phyloP scores from a whole-genome alignment of 179 eudicot species.

The Beta lomatogona region DNA sequence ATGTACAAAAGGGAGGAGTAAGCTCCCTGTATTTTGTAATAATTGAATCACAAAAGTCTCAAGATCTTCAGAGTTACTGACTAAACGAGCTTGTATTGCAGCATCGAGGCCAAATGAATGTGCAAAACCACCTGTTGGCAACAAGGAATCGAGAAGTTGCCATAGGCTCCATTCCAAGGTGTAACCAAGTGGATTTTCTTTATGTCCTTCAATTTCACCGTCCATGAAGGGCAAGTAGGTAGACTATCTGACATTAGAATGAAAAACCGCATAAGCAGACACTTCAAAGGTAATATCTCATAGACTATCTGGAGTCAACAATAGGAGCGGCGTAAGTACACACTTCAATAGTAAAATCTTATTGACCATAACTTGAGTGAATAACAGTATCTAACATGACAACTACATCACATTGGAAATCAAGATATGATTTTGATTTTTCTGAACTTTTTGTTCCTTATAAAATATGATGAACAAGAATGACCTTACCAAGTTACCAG shows the following conservation, averaged over 20 bases:
- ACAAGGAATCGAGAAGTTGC: conserved; percentile 86
- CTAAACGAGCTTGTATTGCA: conserved; percentile 67
- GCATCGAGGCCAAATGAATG: conserved; percentile 89
- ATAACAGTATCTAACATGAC: neutral
- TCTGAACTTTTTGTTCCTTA: neutral
- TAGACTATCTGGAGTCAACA: neutral
- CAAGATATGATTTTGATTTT: neutral
- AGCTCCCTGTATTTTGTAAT: conserved; percentile 71
- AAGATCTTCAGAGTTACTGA: conserved; percentile 57
- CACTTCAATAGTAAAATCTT: neutral
- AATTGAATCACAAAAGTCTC: conserved; percentile 52
- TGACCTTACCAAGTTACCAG: too few relatives aligned
- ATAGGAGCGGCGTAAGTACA: neutral
- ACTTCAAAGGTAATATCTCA: neutral
- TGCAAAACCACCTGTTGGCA: conserved; percentile 95
- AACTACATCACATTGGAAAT: neutral
- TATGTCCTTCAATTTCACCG: conserved; percentile 3
- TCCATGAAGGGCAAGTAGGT: conserved; percentile 24
- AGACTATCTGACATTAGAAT: neutral
- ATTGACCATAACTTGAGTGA: neutral
- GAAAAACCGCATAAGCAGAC: neutral
- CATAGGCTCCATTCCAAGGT: conserved; percentile 72
- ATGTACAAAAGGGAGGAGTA: conserved; percentile 76
- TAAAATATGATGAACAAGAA: too few relatives aligned
- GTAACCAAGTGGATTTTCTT: neutral